Evolutionary conservation across 1,139 yeast species (phyloP), one percentile per base, ranked within the genome.

Genomic region (Pichia sp.): DNA sequence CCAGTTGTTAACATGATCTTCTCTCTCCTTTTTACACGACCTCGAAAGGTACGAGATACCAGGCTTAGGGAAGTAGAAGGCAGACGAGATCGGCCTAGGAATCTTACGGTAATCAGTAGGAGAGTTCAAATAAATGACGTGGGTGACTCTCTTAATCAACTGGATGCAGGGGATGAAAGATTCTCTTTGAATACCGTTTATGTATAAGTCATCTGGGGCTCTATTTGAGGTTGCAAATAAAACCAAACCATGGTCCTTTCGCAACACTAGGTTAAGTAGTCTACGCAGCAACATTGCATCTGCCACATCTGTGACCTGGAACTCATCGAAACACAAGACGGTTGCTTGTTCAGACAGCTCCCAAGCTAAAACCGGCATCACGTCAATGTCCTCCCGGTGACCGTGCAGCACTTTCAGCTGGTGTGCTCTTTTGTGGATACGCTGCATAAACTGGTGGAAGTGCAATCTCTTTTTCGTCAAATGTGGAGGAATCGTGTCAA

Each of bases 401-500:
- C 84, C 84, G 66, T 85, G 82, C 59, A 78, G 73, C 31, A 73
- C 62, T 61, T 87, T 86, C 52, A 93, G 77, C 64, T 84, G 85
- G 68, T 90, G 97, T 0, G 90, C 80, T 64, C 97, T 76, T 65
- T 89, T 89, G 71, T 93, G 99, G 50, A 93, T 79, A 64, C 85
- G 82, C 69, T 93, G 98, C 97, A 93, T 93, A 70, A 93, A 93
- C 62, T 90, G 96, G 70, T 93, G 99, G 77, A 93, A 93, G 72
- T 93, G 99, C 50, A 92, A 76, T 59, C 99, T 76, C 63, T 76
- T 80, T 64, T 90, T 90, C 30, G 93, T 79, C 57, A 93, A 72
- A 67, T 86, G 90, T 0, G 69, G 53, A 0, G 98, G 97, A 15
- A 93, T 78, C 0, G 97, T 89, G 26, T 81, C 75, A 71, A 90